Evolutionary conservation across 1,284 basidiomycete genomes (phyloP).

Genomic region (Singerocomus inundabilis): DNA sequence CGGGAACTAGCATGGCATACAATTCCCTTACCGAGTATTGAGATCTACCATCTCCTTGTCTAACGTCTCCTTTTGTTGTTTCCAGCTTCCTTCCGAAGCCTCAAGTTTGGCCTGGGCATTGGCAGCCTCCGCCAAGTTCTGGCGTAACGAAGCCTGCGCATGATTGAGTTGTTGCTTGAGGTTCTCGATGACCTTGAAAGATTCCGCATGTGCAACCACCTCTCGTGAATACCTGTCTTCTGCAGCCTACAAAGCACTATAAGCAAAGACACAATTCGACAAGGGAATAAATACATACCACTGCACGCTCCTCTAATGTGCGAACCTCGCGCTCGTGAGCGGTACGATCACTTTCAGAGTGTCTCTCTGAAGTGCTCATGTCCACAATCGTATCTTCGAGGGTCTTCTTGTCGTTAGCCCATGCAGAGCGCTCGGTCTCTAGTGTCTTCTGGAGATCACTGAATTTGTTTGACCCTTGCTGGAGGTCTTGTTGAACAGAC

Average conservation of each 20-base stretch:
- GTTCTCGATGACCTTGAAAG: conserved; percentile 68
- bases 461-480: conserved; percentile 49
- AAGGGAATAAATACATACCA: conserved; percentile 40
- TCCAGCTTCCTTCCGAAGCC: conserved; percentile 77
- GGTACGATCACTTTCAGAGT: conserved; percentile 59
- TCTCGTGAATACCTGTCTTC: conserved; percentile 81
- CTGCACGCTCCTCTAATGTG: conserved; percentile 67
- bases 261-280: neutral
- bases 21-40: conserved; percentile 53
- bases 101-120: conserved; percentile 73
- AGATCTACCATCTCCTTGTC: conserved; percentile 78
- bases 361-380: conserved; percentile 66
- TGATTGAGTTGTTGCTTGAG: conserved; percentile 63
- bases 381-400: conserved; percentile 78
- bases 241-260: conserved; percentile 49
- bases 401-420: conserved; percentile 75
- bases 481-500: conserved; percentile 56
- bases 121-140: conserved; percentile 59
- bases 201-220: conserved; percentile 80
- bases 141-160: conserved; percentile 51
- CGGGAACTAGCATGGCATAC: neutral
- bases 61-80: conserved; percentile 69
- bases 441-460: conserved; percentile 62
- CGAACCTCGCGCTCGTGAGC: conserved; percentile 64
- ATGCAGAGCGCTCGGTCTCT: conserved; percentile 64